These are phyloP conservation scores for Lentinula sp. DNA, from an alignment of 768 basidiomycete species.

Conservation along the genomic window DNA sequence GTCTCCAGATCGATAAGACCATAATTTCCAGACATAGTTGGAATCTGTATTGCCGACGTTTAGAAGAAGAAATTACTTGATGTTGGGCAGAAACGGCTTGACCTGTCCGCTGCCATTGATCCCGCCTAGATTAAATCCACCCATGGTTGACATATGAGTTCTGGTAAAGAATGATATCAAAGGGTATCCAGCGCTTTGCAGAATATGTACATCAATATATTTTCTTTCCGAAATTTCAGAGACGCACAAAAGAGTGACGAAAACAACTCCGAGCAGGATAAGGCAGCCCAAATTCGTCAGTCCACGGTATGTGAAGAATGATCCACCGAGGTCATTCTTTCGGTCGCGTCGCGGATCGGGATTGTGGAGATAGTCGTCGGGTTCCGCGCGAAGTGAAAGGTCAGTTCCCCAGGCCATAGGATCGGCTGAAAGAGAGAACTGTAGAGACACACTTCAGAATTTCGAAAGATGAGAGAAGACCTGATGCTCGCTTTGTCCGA, in stretches of 20 bases:
- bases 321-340: conserved; percentile 51
- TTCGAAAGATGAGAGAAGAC: not conserved
- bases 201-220: not conserved
- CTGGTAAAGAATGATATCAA: conserved; percentile 51
- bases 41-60: conserved; percentile 32
- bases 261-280: conserved; percentile 42
- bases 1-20: conserved; percentile 77
- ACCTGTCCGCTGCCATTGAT: conserved; percentile 74
- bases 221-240: not conserved
- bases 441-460: not conserved
- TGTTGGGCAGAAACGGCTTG: conserved; percentile 4
- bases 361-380: conserved; percentile 71
- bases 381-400: conserved; percentile 50
- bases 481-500: conserved; percentile 46
- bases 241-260: conserved; percentile 56
- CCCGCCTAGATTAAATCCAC: conserved; percentile 69
- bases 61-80: not conserved
- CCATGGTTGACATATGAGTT: conserved; percentile 26
- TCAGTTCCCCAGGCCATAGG: conserved; percentile 69
- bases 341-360: conserved; percentile 62
- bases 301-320: conserved; percentile 66
- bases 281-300: conserved; percentile 70
- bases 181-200: conserved; percentile 55
- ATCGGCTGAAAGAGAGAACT: conserved; percentile 75
- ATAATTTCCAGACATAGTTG: conserved; percentile 54